A percentile compares a stretch with the other conserved stretches of the same genome.
Evolutionary conservation across 2,329 filamentous ascomycete species (phyloP).

Genomic region (Colletotrichum sp.): DNA sequence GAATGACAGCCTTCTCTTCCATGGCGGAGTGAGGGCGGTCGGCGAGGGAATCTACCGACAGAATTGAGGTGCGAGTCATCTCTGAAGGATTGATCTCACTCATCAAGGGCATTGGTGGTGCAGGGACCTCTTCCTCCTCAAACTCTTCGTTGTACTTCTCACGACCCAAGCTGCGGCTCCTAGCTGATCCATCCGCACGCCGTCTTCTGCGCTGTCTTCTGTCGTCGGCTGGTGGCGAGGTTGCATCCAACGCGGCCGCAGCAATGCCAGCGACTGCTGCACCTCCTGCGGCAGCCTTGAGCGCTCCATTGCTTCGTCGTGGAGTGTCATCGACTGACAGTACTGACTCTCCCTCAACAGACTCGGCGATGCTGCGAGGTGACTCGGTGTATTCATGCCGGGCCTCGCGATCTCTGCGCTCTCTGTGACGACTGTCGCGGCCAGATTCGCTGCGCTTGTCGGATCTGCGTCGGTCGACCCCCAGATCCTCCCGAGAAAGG

Average conservation of each 20-base stretch:
- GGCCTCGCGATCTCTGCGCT: slow-evolving; percentile 52
- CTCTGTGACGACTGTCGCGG: slow-evolving; percentile 49
- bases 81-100: slow-evolving; percentile 89
- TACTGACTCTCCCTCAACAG: slow-evolving; percentile 42
- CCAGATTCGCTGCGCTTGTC: slow-evolving; percentile 56
- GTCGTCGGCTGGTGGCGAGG: slow-evolving; percentile 52
- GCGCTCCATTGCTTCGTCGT: slow-evolving; percentile 45
- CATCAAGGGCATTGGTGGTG: slow-evolving; percentile 84
- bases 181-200: slow-evolving; percentile 51
- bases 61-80: slow-evolving; percentile 83
- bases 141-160: slow-evolving; percentile 55
- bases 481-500: slow-evolving; percentile 58
- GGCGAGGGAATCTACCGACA: slow-evolving; percentile 74
- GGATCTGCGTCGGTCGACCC: slow-evolving; percentile 67
- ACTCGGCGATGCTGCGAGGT: slow-evolving; percentile 53
- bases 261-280: slow-evolving; percentile 43
- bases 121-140: slow-evolving; percentile 61
- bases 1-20: slow-evolving; percentile 64
- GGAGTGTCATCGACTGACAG: slow-evolving; percentile 50
- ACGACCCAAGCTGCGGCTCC: slow-evolving; percentile 47
- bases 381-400: slow-evolving; percentile 60
- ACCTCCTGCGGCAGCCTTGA: slow-evolving; percentile 51
- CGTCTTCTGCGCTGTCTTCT: slow-evolving; percentile 58
- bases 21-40: slow-evolving; percentile 74
- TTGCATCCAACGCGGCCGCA: slow-evolving; percentile 40